Evolutionary conservation across 768 basidiomycete species (phyloP).

Genomic region (Boletus tylopilopsis): DNA sequence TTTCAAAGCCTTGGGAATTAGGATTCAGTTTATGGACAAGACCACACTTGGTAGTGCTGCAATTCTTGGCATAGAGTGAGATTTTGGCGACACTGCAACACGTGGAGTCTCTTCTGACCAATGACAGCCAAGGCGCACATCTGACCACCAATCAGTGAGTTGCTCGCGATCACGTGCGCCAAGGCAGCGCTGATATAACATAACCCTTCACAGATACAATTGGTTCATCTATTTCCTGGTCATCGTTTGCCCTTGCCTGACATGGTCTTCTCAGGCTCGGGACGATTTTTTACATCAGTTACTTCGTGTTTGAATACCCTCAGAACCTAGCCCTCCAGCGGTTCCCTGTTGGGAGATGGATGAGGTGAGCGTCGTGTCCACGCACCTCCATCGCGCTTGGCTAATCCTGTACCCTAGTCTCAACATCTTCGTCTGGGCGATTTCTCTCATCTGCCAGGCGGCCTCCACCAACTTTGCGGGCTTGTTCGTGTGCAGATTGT

Average conservation of each 20-base stretch:
- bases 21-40: conserved; percentile 82
- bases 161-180: neutral
- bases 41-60: conserved; percentile 64
- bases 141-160: conserved; percentile 62
- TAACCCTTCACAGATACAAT: conserved; percentile 47
- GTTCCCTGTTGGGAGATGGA: conserved; percentile 78
- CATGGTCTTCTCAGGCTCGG: conserved; percentile 51
- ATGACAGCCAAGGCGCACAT: conserved; percentile 51
- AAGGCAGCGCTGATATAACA: neutral
- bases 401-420: conserved; percentile 35
- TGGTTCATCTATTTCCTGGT: conserved; percentile 37
- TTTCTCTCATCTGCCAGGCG: conserved; percentile 58
- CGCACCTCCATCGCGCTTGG: neutral
- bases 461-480: conserved; percentile 69
- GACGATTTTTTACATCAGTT: conserved; percentile 70
- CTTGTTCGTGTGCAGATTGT: conserved; percentile 57
- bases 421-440: conserved; percentile 65
- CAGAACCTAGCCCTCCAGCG: conserved; percentile 69
- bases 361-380: conserved; percentile 48
- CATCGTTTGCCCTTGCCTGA: neutral
- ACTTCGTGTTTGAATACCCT: conserved; percentile 69
- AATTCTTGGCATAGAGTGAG: conserved; percentile 67
- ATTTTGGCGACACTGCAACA: neutral
- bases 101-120: neutral
- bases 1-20: conserved; percentile 17